Conservation (phyloP, 805 yeast species). For the Sugiyamaella chiloensis region DNA sequence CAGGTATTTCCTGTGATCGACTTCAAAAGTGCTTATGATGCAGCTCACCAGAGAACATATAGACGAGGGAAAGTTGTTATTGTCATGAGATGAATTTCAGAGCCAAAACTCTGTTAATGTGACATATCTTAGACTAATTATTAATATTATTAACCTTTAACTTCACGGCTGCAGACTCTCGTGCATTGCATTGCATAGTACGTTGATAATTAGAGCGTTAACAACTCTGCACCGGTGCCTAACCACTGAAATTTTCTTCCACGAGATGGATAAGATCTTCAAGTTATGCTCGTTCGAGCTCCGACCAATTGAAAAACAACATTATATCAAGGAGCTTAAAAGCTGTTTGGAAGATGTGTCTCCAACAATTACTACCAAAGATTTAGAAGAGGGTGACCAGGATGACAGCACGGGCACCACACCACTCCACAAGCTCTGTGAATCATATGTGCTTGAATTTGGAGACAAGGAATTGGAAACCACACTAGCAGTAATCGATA, state of each 20-base stretch:
- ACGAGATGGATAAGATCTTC: slow-evolving; percentile 15
- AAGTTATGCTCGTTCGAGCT: slow-evolving; percentile 16
- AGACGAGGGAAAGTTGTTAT: too few species aligned
- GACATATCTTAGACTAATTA: too few species aligned
- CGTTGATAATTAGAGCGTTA: too few species aligned
- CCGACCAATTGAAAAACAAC: slow-evolving; percentile 17
- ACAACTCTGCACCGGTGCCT: too few species aligned
- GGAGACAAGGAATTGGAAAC: slow-evolving; percentile 45
- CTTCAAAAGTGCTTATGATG: too few species aligned
- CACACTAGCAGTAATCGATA: slow-evolving; percentile 55
- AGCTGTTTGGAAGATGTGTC: slow-evolving; percentile 66
- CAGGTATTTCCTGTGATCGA: too few species aligned
- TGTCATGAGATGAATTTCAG: too few species aligned
- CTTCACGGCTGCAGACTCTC: too few species aligned
- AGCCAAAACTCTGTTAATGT: too few species aligned
- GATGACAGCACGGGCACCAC: slow-evolving; percentile 62
- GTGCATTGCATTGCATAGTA: too few species aligned
- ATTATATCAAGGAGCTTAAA: slow-evolving; percentile 34
- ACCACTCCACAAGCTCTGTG: slow-evolving; percentile 69
- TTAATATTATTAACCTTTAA: too few species aligned
- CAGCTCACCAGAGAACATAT: too few species aligned
- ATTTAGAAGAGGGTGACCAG: slow-evolving; percentile 44
- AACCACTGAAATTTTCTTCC: slow-evolving; percentile 1
- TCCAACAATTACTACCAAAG: slow-evolving; percentile 78
- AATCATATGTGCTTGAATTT: slow-evolving; percentile 44